Conservation (phyloP, 1,139 yeast genomes). For the Wickerhamiella pararugosa region DNA sequence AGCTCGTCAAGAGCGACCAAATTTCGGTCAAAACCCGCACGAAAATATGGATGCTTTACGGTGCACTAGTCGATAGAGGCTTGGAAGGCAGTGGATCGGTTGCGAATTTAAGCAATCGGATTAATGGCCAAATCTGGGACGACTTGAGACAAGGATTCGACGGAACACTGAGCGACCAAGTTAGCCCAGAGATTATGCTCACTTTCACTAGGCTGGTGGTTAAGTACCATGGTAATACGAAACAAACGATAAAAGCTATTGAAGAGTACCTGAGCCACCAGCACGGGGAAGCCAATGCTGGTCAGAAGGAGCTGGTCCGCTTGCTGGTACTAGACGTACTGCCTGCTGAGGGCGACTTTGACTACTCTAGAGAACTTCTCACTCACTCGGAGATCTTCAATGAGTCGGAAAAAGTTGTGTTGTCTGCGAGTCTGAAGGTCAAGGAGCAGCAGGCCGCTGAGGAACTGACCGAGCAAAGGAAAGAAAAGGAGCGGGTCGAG, state of each 20-base stretch:
- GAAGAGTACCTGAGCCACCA: conserved; percentile 10
- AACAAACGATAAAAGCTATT: conserved; percentile 7
- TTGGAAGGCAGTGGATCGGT: neutral
- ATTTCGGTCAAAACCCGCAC: conserved; percentile 11
- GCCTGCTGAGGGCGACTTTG: conserved; percentile 3
- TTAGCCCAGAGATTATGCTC: conserved; percentile 10
- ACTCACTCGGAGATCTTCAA: conserved; percentile 6
- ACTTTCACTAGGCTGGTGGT: conserved; percentile 8
- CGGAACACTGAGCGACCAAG: neutral
- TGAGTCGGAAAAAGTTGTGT: neutral
- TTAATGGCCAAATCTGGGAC: conserved; percentile 6
- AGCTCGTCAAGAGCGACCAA: conserved; percentile 9
- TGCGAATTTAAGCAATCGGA: neutral
- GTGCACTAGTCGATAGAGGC: conserved; percentile 5
- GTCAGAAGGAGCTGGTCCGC: conserved; percentile 8
- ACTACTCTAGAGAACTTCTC: conserved; percentile 6
- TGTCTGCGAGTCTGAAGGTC: conserved; percentile 1
- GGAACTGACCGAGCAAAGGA: neutral
- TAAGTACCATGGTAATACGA: conserved; percentile 8
- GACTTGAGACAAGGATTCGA: conserved; percentile 3
- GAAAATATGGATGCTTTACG: conserved; percentile 12
- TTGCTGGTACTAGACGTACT: conserved; percentile 10
- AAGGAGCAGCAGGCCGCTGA: neutral
- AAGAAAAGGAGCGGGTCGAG: neutral
- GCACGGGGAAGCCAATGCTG: neutral